Evolutionary conservation across 176 grass and related monocot genomes (phyloP).

Genomic region (Carex myosuroides): DNA sequence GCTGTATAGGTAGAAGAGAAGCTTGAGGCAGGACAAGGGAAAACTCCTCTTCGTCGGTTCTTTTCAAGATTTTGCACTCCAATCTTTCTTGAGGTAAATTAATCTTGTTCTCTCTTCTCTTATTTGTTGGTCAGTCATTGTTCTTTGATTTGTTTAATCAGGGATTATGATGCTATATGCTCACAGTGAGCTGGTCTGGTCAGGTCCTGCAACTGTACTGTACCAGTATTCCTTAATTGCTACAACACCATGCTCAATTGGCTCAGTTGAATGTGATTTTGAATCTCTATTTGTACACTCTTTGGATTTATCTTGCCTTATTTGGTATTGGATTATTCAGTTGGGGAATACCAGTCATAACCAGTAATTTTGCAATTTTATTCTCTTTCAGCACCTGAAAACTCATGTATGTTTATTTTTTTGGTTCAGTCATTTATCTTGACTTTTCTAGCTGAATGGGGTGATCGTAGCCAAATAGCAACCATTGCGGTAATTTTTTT

Average conservation of each 20-base stretch:
- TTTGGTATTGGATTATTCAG: background rate
- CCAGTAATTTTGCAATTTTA: background rate
- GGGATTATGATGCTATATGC: background rate
- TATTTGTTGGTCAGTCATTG: background rate
- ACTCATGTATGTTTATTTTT: constrained; percentile 11
- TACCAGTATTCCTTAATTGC: background rate
- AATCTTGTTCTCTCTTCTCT: constrained; percentile 6
- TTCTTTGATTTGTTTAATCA: background rate
- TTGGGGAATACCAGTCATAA: background rate
- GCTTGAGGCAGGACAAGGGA: constrained; percentile 78
- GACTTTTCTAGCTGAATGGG: constrained; percentile 97
- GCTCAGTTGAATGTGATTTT: background rate
- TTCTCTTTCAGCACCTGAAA: constrained; percentile 9
- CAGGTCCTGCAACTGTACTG: background rate
- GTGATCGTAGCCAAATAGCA: constrained; percentile 94
- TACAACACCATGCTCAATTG: background rate
- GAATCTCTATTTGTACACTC: background rate
- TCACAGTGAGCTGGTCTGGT: background rate
- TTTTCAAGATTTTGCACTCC: constrained; percentile 95
- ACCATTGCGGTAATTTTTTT: constrained; percentile 64
- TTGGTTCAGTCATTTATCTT: constrained; percentile 85
- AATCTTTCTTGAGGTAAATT: constrained; percentile 79
- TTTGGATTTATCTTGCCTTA: background rate
- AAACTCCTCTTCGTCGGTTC: constrained; percentile 62
- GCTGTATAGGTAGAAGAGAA: constrained; percentile 82